These are phyloP conservation scores for Ogataea glucozyma DNA, from an alignment of 805 yeast species.

Conservation along the genomic window DNA sequence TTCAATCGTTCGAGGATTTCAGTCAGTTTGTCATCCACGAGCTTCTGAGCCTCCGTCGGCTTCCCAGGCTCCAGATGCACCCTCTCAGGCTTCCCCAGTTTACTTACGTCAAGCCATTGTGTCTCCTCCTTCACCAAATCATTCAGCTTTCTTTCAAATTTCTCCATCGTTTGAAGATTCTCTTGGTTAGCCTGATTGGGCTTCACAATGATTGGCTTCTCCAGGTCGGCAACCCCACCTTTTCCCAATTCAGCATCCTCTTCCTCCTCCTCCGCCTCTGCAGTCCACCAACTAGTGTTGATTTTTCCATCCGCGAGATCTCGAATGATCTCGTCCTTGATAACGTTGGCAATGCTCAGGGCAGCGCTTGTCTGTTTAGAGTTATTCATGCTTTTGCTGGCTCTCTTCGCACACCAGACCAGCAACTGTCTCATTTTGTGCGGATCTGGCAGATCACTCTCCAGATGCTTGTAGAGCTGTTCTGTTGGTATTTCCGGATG, in stretches of 20 bases:
- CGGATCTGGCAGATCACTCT: constrained; percentile 65
- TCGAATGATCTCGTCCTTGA: constrained; percentile 60
- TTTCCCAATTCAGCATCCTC: constrained; percentile 14
- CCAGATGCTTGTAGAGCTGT: constrained; percentile 64
- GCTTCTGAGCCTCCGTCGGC: constrained; percentile 5
- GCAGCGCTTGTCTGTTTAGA: constrained; percentile 18
- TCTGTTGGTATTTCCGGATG: constrained; percentile 57
- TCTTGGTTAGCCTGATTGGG: constrained; percentile 64
- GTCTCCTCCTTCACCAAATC: constrained; percentile 47
- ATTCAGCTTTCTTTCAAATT: constrained; percentile 45
- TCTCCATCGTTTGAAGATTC: constrained; percentile 48
- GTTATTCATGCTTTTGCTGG: constrained; percentile 28
- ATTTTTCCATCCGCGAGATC: constrained; percentile 62
- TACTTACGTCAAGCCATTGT: constrained; percentile 40
- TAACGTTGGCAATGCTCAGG: constrained; percentile 59
- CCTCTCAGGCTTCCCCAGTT: constrained; percentile 11
- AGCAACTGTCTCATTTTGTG: constrained; percentile 69
- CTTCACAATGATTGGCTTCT: constrained; percentile 36
- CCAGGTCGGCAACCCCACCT: constrained; percentile 28
- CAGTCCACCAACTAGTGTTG: constrained; percentile 68
- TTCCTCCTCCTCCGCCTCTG: constrained; percentile 32
- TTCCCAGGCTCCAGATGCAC: constrained; percentile 14
- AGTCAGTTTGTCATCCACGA: constrained; percentile 17
- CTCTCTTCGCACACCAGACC: constrained; percentile 65
- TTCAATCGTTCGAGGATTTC: constrained; percentile 18